Conservation (phyloP, 805 yeast species). For the Zygosaccharomyces pseudorouxii region DNA sequence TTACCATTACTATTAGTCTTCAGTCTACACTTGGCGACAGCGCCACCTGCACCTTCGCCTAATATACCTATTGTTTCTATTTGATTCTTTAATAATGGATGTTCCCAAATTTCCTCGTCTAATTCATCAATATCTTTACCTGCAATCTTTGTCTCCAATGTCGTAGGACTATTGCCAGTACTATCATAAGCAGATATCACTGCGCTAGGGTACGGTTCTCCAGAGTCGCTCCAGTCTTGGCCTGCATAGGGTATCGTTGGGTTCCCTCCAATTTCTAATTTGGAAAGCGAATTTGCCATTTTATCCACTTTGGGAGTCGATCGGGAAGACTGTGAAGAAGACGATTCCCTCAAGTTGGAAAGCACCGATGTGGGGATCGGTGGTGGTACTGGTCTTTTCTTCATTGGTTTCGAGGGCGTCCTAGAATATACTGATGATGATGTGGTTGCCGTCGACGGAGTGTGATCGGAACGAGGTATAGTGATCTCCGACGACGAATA, state of each 20-base stretch:
- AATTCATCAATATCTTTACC: conserved; percentile 47
- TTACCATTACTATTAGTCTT: conserved; percentile 43
- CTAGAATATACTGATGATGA: conserved; percentile 32
- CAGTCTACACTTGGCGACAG: conserved; percentile 74
- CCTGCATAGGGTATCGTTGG: conserved; percentile 11
- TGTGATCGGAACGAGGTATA: conserved; percentile 15
- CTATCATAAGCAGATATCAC: conserved; percentile 25
- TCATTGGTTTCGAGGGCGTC: conserved; percentile 23
- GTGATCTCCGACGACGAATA: conserved; percentile 18
- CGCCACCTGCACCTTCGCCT: conserved; percentile 96
- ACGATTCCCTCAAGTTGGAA: conserved; percentile 1
- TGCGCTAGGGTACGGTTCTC: conserved; percentile 27
- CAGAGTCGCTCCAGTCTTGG: conserved; percentile 16
- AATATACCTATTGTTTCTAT: conserved; percentile 65
- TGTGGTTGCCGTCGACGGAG: conserved; percentile 4
- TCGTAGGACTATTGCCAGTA: conserved; percentile 13
- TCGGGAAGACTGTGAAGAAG: neutral
- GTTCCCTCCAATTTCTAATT: conserved; percentile 3
- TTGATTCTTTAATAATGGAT: conserved; percentile 45
- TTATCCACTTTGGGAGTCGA: conserved; percentile 2
- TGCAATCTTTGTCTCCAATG: conserved; percentile 1
- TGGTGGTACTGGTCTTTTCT: conserved; percentile 33
- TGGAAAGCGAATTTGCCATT: conserved; percentile 10
- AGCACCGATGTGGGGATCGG: conserved; percentile 22
- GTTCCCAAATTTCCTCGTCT: conserved; percentile 73